Percentiles rank a stretch among this genome's conserved stretches.
Evolutionary conservation across 2,329 filamentous ascomycete species (phyloP).

Genomic region (Aspergillus quadrilineatus): DNA sequence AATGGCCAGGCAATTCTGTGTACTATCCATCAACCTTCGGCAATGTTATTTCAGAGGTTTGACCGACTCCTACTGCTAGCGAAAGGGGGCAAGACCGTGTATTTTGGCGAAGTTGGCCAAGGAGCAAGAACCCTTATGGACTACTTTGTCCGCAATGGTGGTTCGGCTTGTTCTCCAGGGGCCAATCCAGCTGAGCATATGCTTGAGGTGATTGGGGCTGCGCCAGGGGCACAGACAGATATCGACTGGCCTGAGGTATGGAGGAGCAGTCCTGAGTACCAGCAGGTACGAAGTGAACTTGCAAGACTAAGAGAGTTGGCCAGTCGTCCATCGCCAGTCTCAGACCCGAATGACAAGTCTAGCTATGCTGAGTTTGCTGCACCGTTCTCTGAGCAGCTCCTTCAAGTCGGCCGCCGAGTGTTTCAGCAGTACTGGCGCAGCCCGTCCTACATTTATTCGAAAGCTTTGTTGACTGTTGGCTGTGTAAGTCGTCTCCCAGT

Average conservation of each 20-base stretch:
- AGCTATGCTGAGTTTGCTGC: slow-evolving; percentile 67
- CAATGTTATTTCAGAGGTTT: slow-evolving; percentile 84
- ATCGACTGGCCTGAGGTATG: slow-evolving; percentile 63
- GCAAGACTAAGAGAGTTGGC: slow-evolving; percentile 49
- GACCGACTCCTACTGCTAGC: slow-evolving; percentile 63
- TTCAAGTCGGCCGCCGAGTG: slow-evolving; percentile 67
- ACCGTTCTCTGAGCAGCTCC: slow-evolving; percentile 65
- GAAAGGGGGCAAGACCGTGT: slow-evolving; percentile 64
- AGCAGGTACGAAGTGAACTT: slow-evolving; percentile 58
- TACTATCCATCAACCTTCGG: slow-evolving; percentile 90
- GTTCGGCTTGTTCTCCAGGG: slow-evolving; percentile 54
- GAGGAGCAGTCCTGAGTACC: slow-evolving; percentile 51
- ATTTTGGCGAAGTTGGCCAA: slow-evolving; percentile 64
- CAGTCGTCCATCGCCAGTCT: background rate
- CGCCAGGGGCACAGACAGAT: slow-evolving; percentile 13
- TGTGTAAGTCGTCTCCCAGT: background rate
- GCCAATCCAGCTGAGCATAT: slow-evolving; percentile 77
- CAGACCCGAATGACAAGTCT: slow-evolving; percentile 2
- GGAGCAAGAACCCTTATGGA: slow-evolving; percentile 56
- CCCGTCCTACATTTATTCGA: slow-evolving; percentile 80
- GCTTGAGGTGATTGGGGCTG: slow-evolving; percentile 56
- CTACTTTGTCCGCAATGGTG: slow-evolving; percentile 66
- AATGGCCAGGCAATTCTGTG: slow-evolving; percentile 85
- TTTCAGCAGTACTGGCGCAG: slow-evolving; percentile 90
- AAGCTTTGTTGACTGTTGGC: slow-evolving; percentile 36